Evolutionary conservation across 768 basidiomycete species (phyloP).

Genomic region (Tulasnella sp.): DNA sequence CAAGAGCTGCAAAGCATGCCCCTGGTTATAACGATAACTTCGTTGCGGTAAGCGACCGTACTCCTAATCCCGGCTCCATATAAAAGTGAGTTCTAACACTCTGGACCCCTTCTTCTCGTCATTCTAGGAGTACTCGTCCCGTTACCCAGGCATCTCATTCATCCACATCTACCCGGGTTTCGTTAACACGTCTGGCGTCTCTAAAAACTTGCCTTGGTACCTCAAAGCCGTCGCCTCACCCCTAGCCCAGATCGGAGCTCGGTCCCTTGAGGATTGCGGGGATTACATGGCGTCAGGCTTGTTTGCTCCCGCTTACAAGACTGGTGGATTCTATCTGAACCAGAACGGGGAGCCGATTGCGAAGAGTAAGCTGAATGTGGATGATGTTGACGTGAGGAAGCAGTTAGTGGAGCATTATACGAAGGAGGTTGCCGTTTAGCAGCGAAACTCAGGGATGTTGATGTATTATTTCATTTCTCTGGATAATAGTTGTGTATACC

Average conservation of each 20-base stretch:
- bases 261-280: not conserved
- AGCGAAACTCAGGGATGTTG: too few species aligned
- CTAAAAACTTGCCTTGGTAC: not conserved
- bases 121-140: slow-evolving; percentile 27
- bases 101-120: not conserved
- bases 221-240: not conserved
- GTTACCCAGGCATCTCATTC: slow-evolving; percentile 27
- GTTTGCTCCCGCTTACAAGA: not conserved
- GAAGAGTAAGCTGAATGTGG: not conserved
- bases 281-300: slow-evolving; percentile 6
- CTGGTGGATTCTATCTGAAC: slow-evolving; percentile 28
- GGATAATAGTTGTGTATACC: not conserved
- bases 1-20: not conserved
- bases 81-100: too few species aligned
- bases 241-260: not conserved
- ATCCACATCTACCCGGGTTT: slow-evolving; percentile 25
- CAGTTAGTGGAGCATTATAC: not conserved
- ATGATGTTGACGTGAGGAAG: not conserved
- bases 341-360: slow-evolving; percentile 14
- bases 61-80: too few species aligned
- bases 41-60: slow-evolving; percentile 5
- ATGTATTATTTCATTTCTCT: not conserved
- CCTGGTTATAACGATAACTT: slow-evolving; percentile 21
- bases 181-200: slow-evolving; percentile 12
- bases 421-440: not conserved